Evolutionary conservation across 2,329 filamentous ascomycete genomes (phyloP).

Genomic region (Rugonectria rugulosa): DNA sequence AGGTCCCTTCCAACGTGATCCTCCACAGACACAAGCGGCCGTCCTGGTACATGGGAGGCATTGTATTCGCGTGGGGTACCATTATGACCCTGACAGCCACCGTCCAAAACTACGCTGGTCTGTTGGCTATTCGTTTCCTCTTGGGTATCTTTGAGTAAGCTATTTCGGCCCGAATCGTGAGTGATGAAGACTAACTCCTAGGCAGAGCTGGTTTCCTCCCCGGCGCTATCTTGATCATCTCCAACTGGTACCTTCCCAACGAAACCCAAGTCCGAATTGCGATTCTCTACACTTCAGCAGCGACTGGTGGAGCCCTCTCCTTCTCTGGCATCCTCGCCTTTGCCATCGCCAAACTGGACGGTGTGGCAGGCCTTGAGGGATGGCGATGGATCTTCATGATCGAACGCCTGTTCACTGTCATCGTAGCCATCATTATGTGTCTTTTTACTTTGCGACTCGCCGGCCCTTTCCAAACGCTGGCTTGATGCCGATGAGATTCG

Average conservation of each 20-base stretch:
- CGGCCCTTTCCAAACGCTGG: slow-evolving; percentile 44
- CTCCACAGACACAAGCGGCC: slow-evolving; percentile 43
- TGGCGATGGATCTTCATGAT: slow-evolving; percentile 64
- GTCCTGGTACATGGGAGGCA: slow-evolving; percentile 49
- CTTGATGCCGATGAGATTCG: slow-evolving; percentile 50
- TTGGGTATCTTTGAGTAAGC: slow-evolving; percentile 47
- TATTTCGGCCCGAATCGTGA: too few relatives aligned
- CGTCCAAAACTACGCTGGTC: slow-evolving; percentile 48
- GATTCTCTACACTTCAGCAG: slow-evolving; percentile 46
- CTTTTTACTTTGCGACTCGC: slow-evolving; percentile 53
- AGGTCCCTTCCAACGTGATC: slow-evolving; percentile 49
- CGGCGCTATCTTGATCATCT: slow-evolving; percentile 43
- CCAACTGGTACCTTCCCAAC: slow-evolving; percentile 44
- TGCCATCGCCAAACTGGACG: slow-evolving; percentile 55
- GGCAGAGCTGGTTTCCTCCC: slow-evolving; percentile 43
- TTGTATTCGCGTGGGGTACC: slow-evolving; percentile 46
- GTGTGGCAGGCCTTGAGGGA: slow-evolving; percentile 49
- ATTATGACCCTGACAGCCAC: slow-evolving; percentile 49
- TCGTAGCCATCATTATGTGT: slow-evolving; percentile 49
- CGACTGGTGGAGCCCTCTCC: slow-evolving; percentile 53
- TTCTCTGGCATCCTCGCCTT: slow-evolving; percentile 56
- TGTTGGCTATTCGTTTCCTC: slow-evolving; percentile 50
- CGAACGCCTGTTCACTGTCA: slow-evolving; percentile 54
- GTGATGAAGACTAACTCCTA: neutral
- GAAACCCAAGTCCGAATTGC: slow-evolving; percentile 42